A percentile compares a stretch with the other conserved stretches of the same genome.
Evolutionary conservation across 2,329 filamentous ascomycete genomes (phyloP).

Genomic region (Stagonosporopsis tanaceti): DNA sequence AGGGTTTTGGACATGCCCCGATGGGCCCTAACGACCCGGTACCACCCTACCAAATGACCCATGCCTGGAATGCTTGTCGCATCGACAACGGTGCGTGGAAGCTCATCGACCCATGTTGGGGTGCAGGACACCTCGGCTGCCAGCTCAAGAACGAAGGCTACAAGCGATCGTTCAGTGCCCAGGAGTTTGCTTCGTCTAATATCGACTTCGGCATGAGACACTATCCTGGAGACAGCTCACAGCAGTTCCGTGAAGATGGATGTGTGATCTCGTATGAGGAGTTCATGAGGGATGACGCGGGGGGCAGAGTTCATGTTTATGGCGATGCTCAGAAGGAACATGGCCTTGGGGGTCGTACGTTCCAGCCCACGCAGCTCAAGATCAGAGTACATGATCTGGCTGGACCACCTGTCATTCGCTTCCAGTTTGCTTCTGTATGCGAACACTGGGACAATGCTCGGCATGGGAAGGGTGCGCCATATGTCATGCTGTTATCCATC

Average conservation of each 20-base stretch:
- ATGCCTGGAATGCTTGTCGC: slow-evolving; percentile 93
- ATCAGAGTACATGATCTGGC: slow-evolving; percentile 66
- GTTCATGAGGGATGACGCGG: slow-evolving; percentile 71
- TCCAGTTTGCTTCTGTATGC: slow-evolving; percentile 82
- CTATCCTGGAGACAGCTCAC: slow-evolving; percentile 72
- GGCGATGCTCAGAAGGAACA: slow-evolving; percentile 52
- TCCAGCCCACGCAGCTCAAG: slow-evolving; percentile 67
- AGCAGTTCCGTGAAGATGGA: slow-evolving; percentile 81
- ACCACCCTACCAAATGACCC: slow-evolving; percentile 70
- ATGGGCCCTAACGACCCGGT: slow-evolving; percentile 69
- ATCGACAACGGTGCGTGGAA: slow-evolving; percentile 93
- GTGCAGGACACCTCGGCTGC: slow-evolving; percentile 72
- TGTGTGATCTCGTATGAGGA: slow-evolving; percentile 77
- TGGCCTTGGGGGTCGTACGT: slow-evolving; percentile 62
- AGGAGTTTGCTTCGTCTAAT: slow-evolving; percentile 70
- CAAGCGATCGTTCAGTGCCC: slow-evolving; percentile 69
- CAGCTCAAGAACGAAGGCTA: slow-evolving; percentile 57
- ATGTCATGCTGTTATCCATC: slow-evolving; percentile 74
- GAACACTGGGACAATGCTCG: slow-evolving; percentile 81
- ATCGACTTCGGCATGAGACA: slow-evolving; percentile 83
- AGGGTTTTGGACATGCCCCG: slow-evolving; percentile 77
- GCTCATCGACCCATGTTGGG: slow-evolving; percentile 91
- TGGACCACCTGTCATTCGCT: slow-evolving; percentile 64
- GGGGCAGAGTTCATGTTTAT: slow-evolving; percentile 58
- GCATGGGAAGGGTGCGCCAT: slow-evolving; percentile 70